Evolutionary conservation across 208 protist genomes (phyloP).

Genomic region (Blechomonas ayalai): DNA sequence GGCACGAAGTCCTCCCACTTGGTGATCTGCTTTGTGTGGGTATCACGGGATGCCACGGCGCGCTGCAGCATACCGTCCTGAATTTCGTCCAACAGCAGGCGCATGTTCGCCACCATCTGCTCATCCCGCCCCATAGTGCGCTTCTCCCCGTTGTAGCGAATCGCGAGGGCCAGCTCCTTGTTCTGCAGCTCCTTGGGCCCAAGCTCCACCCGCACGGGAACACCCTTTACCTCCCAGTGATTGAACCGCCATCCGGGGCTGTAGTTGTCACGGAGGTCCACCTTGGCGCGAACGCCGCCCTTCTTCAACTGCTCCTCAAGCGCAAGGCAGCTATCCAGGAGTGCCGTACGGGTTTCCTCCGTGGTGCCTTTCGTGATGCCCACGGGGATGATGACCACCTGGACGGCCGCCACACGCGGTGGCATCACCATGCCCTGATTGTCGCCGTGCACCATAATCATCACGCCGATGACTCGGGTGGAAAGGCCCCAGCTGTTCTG

Average conservation of each 20-base stretch:
- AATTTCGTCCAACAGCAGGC: slow-evolving; percentile 84
- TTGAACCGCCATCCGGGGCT: slow-evolving; percentile 97
- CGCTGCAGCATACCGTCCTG: slow-evolving; percentile 79
- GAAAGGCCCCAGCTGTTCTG: slow-evolving; percentile 99
- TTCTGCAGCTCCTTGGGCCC: slow-evolving; percentile 95
- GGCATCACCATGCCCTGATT: slow-evolving; percentile 98
- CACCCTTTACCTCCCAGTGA: slow-evolving; percentile 97
- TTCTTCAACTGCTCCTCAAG: slow-evolving; percentile 57
- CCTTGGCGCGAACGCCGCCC: slow-evolving; percentile 78
- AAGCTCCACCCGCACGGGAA: slow-evolving; percentile 97
- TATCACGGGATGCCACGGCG: slow-evolving; percentile 43
- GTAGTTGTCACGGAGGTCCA: slow-evolving; percentile 93
- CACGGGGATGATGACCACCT: slow-evolving; percentile 93
- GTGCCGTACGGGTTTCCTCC: slow-evolving; percentile 28
- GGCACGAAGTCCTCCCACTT: slow-evolving; percentile 91
- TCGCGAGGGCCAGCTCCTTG: slow-evolving; percentile 35
- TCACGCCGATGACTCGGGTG: slow-evolving; percentile 96
- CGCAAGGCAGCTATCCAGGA: slow-evolving; percentile 46
- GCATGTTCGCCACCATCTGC: slow-evolving; percentile 16
- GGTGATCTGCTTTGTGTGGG: slow-evolving; percentile 45
- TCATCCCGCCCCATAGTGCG: slow-evolving; percentile 51
- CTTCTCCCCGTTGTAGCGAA: slow-evolving; percentile 70
- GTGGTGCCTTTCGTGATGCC: slow-evolving; percentile 84
- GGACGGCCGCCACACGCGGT: slow-evolving; percentile 93
- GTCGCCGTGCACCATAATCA: slow-evolving; percentile 99